Percentiles rank a stretch among this genome's conserved stretches.
Evolutionary conservation across 495 filamentous ascomycete genomes (phyloP).

Genomic region (Glarea lozoyensis): DNA sequence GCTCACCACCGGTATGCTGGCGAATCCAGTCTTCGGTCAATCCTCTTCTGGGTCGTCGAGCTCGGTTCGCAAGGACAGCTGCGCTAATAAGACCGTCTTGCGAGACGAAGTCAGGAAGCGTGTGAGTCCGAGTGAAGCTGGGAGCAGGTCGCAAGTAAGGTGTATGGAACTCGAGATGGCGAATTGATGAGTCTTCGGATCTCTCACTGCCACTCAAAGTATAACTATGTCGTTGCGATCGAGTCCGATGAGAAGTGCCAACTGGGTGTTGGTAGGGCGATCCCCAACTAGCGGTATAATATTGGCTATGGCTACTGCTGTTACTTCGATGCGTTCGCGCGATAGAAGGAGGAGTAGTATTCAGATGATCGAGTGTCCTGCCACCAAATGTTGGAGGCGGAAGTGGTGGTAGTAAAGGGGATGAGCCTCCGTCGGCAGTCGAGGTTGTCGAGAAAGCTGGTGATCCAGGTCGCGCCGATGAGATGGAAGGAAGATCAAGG

Average conservation of each 20-base stretch:
- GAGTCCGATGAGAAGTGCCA: slow-evolving; percentile 33
- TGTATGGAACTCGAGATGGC: slow-evolving; percentile 35
- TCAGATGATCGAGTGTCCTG: slow-evolving; percentile 35
- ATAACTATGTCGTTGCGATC: slow-evolving; percentile 30
- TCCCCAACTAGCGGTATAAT: slow-evolving; percentile 64
- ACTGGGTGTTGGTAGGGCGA: slow-evolving; percentile 51
- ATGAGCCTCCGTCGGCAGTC: slow-evolving; percentile 39
- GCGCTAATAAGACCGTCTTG: slow-evolving; percentile 32
- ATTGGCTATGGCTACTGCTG: slow-evolving; percentile 24
- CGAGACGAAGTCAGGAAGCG: slow-evolving; percentile 29
- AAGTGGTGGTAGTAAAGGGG: slow-evolving; percentile 44
- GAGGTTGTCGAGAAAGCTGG: slow-evolving; percentile 42
- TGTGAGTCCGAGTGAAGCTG: slow-evolving; percentile 23
- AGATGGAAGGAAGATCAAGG: slow-evolving; percentile 8
- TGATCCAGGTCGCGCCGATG: slow-evolving; percentile 12
- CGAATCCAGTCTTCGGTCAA: slow-evolving; percentile 75
- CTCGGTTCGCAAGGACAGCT: slow-evolving; percentile 45
- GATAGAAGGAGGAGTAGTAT: slow-evolving; percentile 32
- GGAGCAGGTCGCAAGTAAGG: slow-evolving; percentile 42
- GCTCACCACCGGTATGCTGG: slow-evolving; percentile 56
- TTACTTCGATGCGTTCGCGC: too few relatives aligned
- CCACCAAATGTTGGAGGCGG: slow-evolving; percentile 38
- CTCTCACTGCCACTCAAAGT: slow-evolving; percentile 38
- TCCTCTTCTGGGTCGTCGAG: slow-evolving; percentile 44
- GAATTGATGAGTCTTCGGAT: slow-evolving; percentile 42